Percentiles rank a stretch among this genome's conserved stretches.
phyloP scores from a whole-genome alignment of 1,284 basidiomycete genomes.

The Austroboletus niveus region DNA sequence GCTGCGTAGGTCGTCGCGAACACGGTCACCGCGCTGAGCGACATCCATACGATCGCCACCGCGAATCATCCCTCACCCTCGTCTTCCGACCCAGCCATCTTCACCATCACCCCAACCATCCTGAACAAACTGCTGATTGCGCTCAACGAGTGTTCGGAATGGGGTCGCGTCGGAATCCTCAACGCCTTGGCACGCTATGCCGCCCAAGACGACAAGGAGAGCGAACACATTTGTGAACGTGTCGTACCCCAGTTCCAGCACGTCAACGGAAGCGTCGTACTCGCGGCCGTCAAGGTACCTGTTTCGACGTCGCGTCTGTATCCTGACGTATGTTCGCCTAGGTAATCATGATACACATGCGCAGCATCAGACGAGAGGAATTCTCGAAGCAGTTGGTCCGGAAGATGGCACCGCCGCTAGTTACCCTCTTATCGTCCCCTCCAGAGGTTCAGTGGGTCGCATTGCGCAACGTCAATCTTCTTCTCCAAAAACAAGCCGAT shows the following conservation, averaged over 20 bases:
- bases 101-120: slow-evolving; percentile 79
- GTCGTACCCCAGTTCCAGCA: slow-evolving; percentile 99
- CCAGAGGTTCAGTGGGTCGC: slow-evolving; percentile 96
- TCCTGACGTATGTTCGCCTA: slow-evolving; percentile 29
- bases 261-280: slow-evolving; percentile 91
- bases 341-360: slow-evolving; percentile 98
- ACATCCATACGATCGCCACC: slow-evolving; percentile 79
- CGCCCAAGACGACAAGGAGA: slow-evolving; percentile 87
- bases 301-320: slow-evolving; percentile 2
- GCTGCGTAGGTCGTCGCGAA: slow-evolving; percentile 86
- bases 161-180: slow-evolving; percentile 94
- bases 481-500: slow-evolving; percentile 90
- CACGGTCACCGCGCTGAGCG: slow-evolving; percentile 88
- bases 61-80: slow-evolving; percentile 49
- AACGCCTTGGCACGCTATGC: slow-evolving; percentile 85
- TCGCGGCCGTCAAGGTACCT: slow-evolving; percentile 89
- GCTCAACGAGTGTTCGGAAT: slow-evolving; percentile 97
- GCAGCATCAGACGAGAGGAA: slow-evolving; percentile 79
- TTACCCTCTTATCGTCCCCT: slow-evolving; percentile 74
- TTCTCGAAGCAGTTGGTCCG: slow-evolving; percentile 84
- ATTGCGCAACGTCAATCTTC: slow-evolving; percentile 92
- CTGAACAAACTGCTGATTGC: slow-evolving; percentile 92
- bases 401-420: slow-evolving; percentile 97
- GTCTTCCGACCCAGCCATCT: slow-evolving; percentile 65
- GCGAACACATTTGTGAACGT: slow-evolving; percentile 97